Conservation (phyloP, 2,329 filamentous ascomycete species). For the Neocatenulostroma microsporum region DNA sequence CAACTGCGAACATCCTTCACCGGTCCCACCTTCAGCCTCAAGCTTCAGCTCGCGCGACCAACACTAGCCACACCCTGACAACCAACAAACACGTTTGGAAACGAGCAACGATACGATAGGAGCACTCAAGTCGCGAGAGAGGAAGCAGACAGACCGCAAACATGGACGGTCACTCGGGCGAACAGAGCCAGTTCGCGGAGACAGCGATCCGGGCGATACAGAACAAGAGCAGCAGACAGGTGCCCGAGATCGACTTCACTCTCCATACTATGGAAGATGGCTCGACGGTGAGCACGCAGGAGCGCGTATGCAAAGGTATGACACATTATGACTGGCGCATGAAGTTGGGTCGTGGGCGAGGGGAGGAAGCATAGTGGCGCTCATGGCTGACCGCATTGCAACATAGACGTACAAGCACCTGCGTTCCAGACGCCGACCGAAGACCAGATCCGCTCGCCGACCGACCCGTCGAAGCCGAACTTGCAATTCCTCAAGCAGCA, state of each 20-base stretch:
- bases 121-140: too few relatives aligned
- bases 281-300: conserved; percentile 85
- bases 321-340: background rate
- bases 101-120: too few relatives aligned
- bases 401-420: conserved; percentile 87
- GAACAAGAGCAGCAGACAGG: conserved; percentile 89
- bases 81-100: background rate
- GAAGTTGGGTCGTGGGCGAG: background rate
- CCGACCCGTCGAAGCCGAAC: conserved; percentile 80
- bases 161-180: conserved; percentile 24
- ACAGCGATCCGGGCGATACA: conserved; percentile 86
- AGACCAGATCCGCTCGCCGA: conserved; percentile 87
- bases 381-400: conserved; percentile 2
- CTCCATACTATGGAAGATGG: conserved; percentile 98
- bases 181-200: conserved; percentile 54
- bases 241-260: conserved; percentile 97
- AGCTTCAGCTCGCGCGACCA: conserved; percentile 5
- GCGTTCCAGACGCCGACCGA: conserved; percentile 87
- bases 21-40: conserved; percentile 1
- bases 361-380: background rate
- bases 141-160: conserved; percentile 9
- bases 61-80: conserved; percentile 3
- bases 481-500: conserved; percentile 95
- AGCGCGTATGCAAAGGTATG: conserved; percentile 95
- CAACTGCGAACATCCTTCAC: too few relatives aligned